Evolutionary conservation across 768 basidiomycete genomes (phyloP).

Genomic region (Cystofilobasidium bisporidii): DNA sequence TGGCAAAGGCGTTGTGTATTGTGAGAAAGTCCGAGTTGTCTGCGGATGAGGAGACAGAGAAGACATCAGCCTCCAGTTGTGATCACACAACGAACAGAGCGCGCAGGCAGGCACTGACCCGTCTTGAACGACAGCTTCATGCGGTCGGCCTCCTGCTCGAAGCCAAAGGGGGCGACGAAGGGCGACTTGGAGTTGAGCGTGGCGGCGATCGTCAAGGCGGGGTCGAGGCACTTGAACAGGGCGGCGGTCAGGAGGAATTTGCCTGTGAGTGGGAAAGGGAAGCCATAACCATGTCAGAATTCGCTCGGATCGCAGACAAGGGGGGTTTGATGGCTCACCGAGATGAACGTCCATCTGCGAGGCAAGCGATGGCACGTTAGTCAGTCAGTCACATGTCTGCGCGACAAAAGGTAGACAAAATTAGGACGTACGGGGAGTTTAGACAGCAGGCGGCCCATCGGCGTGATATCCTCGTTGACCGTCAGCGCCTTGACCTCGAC

Average conservation of each 20-base stretch:
- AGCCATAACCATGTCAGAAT: neutral
- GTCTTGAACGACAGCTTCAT: conserved; percentile 69
- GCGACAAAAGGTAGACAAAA: too few species aligned
- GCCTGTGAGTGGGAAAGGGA: conserved; percentile 17
- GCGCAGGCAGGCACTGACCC: conserved; percentile 44
- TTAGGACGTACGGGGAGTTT: conserved; percentile 52
- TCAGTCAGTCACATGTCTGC: too few species aligned
- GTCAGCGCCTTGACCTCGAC: conserved; percentile 76
- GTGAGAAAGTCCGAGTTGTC: conserved; percentile 94
- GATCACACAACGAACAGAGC: too few species aligned
- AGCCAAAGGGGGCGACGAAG: conserved; percentile 77
- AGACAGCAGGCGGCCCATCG: conserved; percentile 81
- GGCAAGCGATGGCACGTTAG: too few species aligned
- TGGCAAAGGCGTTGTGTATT: conserved; percentile 76
- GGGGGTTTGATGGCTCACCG: conserved; percentile 41
- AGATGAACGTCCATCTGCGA: conserved; percentile 74
- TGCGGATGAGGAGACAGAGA: conserved; percentile 34
- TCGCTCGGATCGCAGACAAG: neutral
- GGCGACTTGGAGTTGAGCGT: conserved; percentile 86
- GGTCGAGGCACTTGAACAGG: conserved; percentile 80
- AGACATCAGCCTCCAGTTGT: too few species aligned
- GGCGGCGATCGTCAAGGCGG: conserved; percentile 92
- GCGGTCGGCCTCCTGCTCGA: conserved; percentile 73
- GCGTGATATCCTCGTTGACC: conserved; percentile 76
- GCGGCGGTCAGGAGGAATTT: conserved; percentile 81